Conservation (phyloP, 2,329 filamentous ascomycete genomes). For the Neofusicoccum sp. region DNA sequence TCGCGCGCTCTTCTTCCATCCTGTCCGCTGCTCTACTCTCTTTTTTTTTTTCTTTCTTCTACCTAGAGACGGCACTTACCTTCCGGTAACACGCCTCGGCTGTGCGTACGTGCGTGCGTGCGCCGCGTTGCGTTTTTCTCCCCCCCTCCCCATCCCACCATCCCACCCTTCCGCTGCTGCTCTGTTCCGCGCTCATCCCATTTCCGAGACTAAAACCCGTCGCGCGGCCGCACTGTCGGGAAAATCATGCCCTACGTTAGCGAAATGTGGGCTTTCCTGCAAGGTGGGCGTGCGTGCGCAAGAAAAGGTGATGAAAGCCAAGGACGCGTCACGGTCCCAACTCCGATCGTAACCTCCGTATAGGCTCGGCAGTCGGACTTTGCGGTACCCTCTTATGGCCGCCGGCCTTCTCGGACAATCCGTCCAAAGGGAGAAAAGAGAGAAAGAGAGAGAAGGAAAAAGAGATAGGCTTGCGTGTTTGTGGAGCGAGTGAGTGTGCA, state of each 20-base stretch:
- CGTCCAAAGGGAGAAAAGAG: neutral
- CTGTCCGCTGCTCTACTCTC: neutral
- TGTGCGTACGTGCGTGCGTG: neutral
- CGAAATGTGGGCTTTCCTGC: slow-evolving; percentile 6
- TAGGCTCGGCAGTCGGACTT: slow-evolving; percentile 7
- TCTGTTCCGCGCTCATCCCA: neutral
- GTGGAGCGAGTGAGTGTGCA: too few species aligned
- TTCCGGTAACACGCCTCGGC: neutral
- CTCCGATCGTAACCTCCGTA: neutral
- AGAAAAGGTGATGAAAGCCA: slow-evolving; percentile 1
- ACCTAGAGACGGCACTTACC: neutral
- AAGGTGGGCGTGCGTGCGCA: neutral
- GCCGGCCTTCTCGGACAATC: slow-evolving; percentile 6
- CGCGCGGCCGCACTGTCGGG: neutral
- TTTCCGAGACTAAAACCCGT: neutral
- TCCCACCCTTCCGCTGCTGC: neutral
- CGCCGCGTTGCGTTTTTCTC: too few species aligned
- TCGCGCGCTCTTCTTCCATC: neutral
- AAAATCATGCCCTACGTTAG: slow-evolving; percentile 5
- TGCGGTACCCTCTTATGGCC: neutral
- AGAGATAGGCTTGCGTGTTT: neutral
- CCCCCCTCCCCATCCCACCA: too few species aligned
- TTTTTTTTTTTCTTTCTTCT: neutral
- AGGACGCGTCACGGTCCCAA: slow-evolving; percentile 15
- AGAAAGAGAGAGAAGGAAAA: neutral